Conservation (phyloP, 345 rosid species). For the Iberis pinnata region DNA sequence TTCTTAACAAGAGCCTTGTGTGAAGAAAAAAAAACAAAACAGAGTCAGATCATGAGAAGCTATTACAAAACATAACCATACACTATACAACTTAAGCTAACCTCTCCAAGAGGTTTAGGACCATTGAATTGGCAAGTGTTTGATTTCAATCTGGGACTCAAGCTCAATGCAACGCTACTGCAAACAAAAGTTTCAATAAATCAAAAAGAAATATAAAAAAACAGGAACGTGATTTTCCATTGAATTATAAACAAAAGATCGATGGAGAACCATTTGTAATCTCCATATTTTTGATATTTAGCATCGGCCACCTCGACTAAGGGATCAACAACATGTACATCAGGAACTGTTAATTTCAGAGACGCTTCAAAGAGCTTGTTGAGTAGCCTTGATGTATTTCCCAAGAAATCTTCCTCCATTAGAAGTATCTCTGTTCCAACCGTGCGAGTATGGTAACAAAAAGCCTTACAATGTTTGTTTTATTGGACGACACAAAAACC, state of each 20-base stretch:
- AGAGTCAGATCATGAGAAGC: background rate
- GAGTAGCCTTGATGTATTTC: no score
- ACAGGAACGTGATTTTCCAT: background rate
- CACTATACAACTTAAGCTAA: constrained; percentile 18
- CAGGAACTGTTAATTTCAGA: constrained; percentile 52
- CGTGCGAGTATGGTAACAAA: no score
- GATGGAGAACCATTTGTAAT: constrained; percentile 72
- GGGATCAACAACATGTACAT: constrained; percentile 58
- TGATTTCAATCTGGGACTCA: constrained; percentile 55
- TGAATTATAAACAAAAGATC: background rate
- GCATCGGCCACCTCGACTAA: no score
- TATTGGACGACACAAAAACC: no score
- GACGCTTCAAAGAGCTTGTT: constrained; percentile 56
- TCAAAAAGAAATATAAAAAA: background rate
- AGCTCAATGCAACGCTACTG: constrained; percentile 93
- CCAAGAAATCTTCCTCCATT: no score
- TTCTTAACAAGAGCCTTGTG: constrained; percentile 63
- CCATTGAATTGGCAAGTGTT: constrained; percentile 52
- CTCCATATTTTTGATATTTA: constrained; percentile 67
- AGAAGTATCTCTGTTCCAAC: no score
- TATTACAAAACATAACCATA: background rate
- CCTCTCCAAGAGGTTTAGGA: constrained; percentile 90
- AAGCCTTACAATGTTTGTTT: no score
- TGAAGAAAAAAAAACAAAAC: background rate
- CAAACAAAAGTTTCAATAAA: constrained; percentile 5